Evolutionary conservation across 495 filamentous ascomycete genomes (phyloP).

Genomic region (Chaetomidium leptoderma): DNA sequence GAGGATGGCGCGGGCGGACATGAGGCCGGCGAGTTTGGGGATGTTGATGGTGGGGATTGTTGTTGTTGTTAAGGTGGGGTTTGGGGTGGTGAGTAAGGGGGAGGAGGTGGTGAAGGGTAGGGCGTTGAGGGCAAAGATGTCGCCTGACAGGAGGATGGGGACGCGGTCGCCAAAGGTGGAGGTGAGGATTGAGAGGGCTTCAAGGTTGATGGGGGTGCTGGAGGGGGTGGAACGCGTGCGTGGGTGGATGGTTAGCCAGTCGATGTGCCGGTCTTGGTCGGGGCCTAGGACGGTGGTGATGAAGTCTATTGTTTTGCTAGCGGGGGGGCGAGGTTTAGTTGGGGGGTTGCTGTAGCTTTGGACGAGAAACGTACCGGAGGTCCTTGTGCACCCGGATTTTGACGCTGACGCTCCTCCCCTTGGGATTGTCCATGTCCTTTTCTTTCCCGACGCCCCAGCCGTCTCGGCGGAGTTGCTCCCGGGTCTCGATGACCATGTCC

Average conservation of each 20-base stretch:
- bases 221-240: constrained; percentile 53
- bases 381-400: constrained; percentile 64
- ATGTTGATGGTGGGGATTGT: constrained; percentile 25
- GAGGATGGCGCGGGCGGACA: constrained; percentile 61
- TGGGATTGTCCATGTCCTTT: constrained; percentile 29
- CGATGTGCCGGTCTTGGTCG: constrained; percentile 43
- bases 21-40: constrained; percentile 48
- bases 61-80: constrained; percentile 19
- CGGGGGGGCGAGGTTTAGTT: neutral
- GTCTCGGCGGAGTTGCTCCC: constrained; percentile 39
- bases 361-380: constrained; percentile 36
- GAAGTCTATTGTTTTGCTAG: constrained; percentile 46
- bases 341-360: neutral
- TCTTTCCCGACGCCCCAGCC: constrained; percentile 43
- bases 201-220: constrained; percentile 52
- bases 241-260: constrained; percentile 64
- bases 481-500: constrained; percentile 53
- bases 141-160: constrained; percentile 59
- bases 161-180: constrained; percentile 43
- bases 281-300: constrained; percentile 47
- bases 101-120: constrained; percentile 45
- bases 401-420: constrained; percentile 52
- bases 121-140: constrained; percentile 51
- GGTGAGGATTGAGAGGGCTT: constrained; percentile 53
- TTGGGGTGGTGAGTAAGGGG: constrained; percentile 22